Conservation (phyloP, 306 rosid species). For the Vachellia collinsii region DNA sequence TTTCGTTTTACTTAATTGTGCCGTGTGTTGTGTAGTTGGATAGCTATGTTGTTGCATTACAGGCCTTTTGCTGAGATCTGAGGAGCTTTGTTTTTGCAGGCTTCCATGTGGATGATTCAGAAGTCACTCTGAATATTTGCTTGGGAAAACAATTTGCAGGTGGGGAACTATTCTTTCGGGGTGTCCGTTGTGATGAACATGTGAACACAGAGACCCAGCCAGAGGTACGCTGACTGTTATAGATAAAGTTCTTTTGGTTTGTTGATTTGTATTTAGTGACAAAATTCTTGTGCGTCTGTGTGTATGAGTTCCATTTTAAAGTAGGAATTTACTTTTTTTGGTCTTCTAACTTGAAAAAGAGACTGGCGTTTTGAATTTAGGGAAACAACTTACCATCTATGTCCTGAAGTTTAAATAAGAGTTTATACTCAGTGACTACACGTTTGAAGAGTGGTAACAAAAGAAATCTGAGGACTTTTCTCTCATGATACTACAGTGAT, state of each 20-base stretch:
- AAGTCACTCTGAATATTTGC: constrained; percentile 93
- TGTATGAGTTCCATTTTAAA: constrained; percentile 4
- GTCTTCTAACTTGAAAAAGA: neutral
- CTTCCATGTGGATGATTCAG: constrained; percentile 94
- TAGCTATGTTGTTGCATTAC: constrained; percentile 24
- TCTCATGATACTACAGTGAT: constrained; percentile 8
- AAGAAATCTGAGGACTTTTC: neutral
- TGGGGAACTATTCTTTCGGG: constrained; percentile 89
- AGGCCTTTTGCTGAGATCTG: constrained; percentile 40
- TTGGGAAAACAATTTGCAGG: constrained; percentile 85
- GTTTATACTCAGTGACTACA: neutral
- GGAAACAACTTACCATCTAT: neutral
- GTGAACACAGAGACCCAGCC: constrained; percentile 64
- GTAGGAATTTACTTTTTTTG: neutral
- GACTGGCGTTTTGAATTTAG: constrained; percentile 14
- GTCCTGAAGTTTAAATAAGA: neutral
- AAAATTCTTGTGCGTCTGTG: constrained; percentile 16
- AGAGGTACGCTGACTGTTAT: constrained; percentile 56
- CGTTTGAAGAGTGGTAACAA: neutral
- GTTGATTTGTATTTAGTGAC: constrained; percentile 1
- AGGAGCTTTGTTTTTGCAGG: constrained; percentile 60
- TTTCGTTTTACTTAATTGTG: constrained; percentile 9
- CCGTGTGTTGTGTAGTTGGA: constrained; percentile 22
- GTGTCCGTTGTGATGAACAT: constrained; percentile 91
- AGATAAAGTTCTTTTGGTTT: constrained; percentile 10